Base-by-base conservation (phyloP, 2,329 filamentous ascomycete species). In the Pseudopithomyces chartarum region DNA sequence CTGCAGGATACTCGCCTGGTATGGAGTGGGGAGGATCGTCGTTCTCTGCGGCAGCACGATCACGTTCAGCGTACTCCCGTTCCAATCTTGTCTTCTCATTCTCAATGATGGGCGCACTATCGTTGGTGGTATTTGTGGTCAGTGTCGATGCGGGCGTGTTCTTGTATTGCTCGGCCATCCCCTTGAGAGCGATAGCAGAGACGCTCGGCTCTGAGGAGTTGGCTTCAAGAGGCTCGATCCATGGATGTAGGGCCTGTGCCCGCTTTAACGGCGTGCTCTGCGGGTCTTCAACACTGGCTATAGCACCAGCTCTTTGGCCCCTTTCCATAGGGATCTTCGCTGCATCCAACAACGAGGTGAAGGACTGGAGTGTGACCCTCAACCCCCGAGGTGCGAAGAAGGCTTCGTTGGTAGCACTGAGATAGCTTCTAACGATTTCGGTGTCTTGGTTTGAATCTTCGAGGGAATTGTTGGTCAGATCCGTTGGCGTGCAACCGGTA, bases 311-410 rank as follows among this genome's bases (percentile, higher is more conserved):
- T 15, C 61, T 51, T 36, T 70, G 64, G 7, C 69, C 67, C 4
- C 66, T 52, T 20, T 65, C 61, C 15, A 62, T 49, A 26, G 66
- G 65, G 12, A 75, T 62, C 1, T 59, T 54, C 6, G 70, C 50
- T 3, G 56, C 46, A 3, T 59, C 54, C 4, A 73, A 43, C 40
- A 75, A 60, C 10, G 56, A 43, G 15, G 62, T 58, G 13, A 72
- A 62, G 2, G 67, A 64, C n/a, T 58, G 50, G 15, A 75, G 46
- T 6, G 65, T 68, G 1, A 73, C 65, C 17, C 48, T 58, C 1
- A 75, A 56, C 1, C 69, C 69, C 6, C 73, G 63, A 1, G 71
- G 70, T 0, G 64, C 68, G 50, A 75, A 75, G 60, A 74, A 74
- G 0, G 59, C 58, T n/a, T 68, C 68, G 38, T 75, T 75, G 4